These are phyloP conservation scores for Uronychia binucleata DNA, from an alignment of 73 alveolate genomes.

Conservation along the genomic window DNA sequence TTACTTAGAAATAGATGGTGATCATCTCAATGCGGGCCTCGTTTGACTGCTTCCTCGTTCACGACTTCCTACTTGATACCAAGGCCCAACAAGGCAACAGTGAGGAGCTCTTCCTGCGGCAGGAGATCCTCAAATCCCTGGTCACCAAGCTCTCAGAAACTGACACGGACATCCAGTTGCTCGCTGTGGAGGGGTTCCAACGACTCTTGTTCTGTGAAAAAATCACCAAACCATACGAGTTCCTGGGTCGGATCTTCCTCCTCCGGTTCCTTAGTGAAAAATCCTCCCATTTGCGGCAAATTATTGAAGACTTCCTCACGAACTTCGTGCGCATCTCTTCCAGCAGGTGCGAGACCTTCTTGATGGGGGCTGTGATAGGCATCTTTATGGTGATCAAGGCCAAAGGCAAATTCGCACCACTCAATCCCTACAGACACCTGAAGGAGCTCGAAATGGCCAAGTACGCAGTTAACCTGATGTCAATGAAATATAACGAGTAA, in stretches of 20 bases:
- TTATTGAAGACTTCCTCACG: not conserved
- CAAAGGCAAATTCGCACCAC: not conserved
- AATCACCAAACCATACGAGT: not conserved
- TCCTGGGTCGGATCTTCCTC: not conserved
- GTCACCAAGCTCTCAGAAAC: not conserved
- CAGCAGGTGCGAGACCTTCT: not conserved
- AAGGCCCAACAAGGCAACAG: not conserved
- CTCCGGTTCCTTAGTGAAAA: not conserved
- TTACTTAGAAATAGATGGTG: not conserved
- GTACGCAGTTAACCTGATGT: not conserved
- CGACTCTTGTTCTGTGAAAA: not conserved
- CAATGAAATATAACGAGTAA: not conserved
- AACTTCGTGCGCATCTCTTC: not conserved
- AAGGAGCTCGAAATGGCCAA: not conserved
- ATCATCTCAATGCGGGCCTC: not conserved
- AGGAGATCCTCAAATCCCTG: not conserved
- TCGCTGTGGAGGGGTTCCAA: not conserved
- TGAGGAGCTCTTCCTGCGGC: not conserved
- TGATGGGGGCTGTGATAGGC: not conserved
- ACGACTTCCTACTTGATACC: not conserved
- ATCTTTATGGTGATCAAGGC: not conserved
- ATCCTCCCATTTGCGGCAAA: not conserved
- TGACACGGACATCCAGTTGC: not conserved
- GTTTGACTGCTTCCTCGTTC: not conserved
- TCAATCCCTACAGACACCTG: not conserved